Conservation (phyloP, 1,139 yeast genomes). For the Candida sp. region DNA sequence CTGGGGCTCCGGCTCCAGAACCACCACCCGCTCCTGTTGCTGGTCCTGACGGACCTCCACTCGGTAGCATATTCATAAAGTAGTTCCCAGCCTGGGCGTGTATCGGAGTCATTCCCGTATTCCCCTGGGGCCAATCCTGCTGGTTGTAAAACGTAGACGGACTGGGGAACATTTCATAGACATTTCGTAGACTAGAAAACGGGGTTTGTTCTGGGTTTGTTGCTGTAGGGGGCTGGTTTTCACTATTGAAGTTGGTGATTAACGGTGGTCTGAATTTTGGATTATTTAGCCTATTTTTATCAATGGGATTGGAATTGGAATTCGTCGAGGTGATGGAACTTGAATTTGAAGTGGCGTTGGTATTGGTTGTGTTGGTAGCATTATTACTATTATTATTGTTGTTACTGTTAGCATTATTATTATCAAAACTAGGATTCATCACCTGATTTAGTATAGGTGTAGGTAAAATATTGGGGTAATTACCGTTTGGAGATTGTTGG, state of each 20-base stretch:
- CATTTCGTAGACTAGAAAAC: constrained; percentile 45
- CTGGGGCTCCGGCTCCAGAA: background rate
- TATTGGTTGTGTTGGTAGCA: constrained; percentile 8
- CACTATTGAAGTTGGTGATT: constrained; percentile 8
- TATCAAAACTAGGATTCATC: constrained; percentile 11
- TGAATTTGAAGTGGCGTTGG: constrained; percentile 8
- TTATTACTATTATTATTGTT: constrained; percentile 3
- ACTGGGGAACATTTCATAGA: constrained; percentile 54
- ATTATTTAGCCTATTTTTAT: constrained; percentile 2
- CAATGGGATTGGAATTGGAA: constrained; percentile 6
- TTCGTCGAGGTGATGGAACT: constrained; percentile 2
- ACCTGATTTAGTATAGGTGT: constrained; percentile 39
- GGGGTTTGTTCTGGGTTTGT: constrained; percentile 47
- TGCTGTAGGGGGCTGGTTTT: constrained; percentile 1
- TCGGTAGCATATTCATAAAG: constrained; percentile 20
- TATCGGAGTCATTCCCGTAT: constrained; percentile 38
- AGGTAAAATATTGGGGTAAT: constrained; percentile 23
- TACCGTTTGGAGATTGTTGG: constrained; percentile 25
- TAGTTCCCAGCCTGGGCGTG: constrained; percentile 25
- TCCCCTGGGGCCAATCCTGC: constrained; percentile 41
- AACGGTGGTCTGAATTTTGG: constrained; percentile 7
- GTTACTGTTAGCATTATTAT: constrained; percentile 4
- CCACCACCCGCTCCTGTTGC: background rate
- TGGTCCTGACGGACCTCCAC: constrained; percentile 5
- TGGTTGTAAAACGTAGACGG: constrained; percentile 49